A percentile compares a stretch with the other conserved stretches of the same genome.
Conservation (phyloP, 2,329 filamentous ascomycete species). For the Mycosphaerella arachidis region DNA sequence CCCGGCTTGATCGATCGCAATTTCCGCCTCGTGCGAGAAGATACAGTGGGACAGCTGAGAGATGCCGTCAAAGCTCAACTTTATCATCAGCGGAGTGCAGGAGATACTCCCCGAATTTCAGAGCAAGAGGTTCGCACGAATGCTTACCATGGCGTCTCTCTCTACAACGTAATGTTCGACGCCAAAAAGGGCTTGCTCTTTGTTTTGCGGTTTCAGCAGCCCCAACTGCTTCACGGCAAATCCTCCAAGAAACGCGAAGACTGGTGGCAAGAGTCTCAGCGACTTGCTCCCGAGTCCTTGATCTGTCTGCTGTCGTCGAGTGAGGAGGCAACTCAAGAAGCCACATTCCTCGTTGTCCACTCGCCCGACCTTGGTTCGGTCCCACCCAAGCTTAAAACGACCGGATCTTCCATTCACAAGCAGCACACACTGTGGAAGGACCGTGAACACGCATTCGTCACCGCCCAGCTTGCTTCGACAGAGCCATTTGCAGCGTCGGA, state of each 20-base stretch:
- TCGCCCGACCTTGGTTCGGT: neutral
- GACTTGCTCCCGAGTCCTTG: conserved; percentile 48
- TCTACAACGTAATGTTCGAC: conserved; percentile 37
- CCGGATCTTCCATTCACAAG: neutral
- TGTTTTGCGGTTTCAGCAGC: conserved; percentile 45
- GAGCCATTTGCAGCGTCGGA: neutral
- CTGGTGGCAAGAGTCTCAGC: conserved; percentile 50
- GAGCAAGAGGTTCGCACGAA: conserved; percentile 34
- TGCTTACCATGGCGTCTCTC: conserved; percentile 35
- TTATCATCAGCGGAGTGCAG: too few species aligned
- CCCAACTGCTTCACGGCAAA: conserved; percentile 28
- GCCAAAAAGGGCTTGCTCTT: conserved; percentile 39
- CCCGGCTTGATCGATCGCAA: conserved; percentile 74
- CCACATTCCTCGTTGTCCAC: conserved; percentile 30
- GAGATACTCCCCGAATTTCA: too few species aligned
- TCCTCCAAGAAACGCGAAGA: conserved; percentile 35
- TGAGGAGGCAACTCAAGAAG: conserved; percentile 16
- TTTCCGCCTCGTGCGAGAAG: conserved; percentile 66
- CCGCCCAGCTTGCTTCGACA: conserved; percentile 7
- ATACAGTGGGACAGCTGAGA: conserved; percentile 63
- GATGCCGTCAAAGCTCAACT: conserved; percentile 54
- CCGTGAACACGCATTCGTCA: conserved; percentile 8
- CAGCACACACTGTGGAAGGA: conserved; percentile 5
- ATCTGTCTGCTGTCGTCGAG: conserved; percentile 46
- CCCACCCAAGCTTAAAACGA: too few species aligned